These are phyloP conservation scores for Podospora didyma DNA, from an alignment of 495 filamentous ascomycete species.

Conservation along the genomic window DNA sequence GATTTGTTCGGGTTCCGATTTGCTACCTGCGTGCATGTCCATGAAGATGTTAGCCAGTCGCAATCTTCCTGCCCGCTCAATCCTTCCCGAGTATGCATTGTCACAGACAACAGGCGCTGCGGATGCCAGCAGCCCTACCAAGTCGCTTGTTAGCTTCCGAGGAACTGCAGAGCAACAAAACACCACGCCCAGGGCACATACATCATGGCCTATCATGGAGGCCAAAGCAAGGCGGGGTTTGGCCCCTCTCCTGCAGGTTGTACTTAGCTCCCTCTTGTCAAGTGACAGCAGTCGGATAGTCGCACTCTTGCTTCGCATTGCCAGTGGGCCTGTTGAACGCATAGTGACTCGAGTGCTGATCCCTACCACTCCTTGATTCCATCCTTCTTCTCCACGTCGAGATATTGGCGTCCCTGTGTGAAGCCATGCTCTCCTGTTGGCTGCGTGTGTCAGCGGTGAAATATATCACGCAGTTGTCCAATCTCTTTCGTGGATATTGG, in stretches of 20 bases:
- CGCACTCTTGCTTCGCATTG: neutral
- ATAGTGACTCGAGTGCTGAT: conserved; percentile 19
- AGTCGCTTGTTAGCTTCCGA: neutral
- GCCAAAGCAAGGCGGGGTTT: neutral
- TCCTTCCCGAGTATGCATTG: too few relatives aligned
- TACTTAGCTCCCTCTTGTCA: conserved; percentile 3
- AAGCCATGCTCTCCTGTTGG: neutral
- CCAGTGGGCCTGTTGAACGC: conserved; percentile 16
- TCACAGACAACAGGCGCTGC: too few relatives aligned
- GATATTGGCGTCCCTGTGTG: neutral
- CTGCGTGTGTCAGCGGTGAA: neutral
- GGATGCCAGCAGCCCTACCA: neutral
- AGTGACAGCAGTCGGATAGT: conserved; percentile 9
- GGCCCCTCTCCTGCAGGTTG: neutral
- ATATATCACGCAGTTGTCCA: neutral
- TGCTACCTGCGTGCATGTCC: too few relatives aligned
- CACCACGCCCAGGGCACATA: too few relatives aligned
- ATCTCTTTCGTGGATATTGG: neutral
- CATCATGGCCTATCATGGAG: neutral
- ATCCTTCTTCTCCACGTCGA: neutral
- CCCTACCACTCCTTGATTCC: neutral
- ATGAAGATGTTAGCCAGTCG: too few relatives aligned
- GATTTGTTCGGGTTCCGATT: too few relatives aligned
- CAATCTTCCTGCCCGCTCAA: too few relatives aligned
- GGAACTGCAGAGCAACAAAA: too few relatives aligned